These are phyloP conservation scores for Leptodontidium sp. DNA, from an alignment of 2,329 filamentous ascomycete genomes.

Conservation along the genomic window DNA sequence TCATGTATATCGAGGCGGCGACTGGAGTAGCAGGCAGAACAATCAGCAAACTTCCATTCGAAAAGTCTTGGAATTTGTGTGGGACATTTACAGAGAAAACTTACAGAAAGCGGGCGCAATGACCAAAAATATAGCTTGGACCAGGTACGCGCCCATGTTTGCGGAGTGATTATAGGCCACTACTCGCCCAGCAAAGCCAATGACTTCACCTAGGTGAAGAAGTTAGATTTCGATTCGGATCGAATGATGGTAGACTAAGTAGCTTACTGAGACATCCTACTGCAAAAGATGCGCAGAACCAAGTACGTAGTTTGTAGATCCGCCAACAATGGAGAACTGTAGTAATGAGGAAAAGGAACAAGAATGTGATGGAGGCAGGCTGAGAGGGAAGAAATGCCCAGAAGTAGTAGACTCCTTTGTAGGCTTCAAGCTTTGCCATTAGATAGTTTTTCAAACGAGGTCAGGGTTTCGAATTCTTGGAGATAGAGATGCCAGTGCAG, in stretches of 20 bases:
- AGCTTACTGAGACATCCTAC: constrained; percentile 50
- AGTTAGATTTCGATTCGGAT: neutral
- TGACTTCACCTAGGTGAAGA: constrained; percentile 47
- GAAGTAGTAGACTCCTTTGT: constrained; percentile 47
- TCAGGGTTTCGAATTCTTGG: no score
- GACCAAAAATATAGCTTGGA: constrained; percentile 49
- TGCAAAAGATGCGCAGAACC: constrained; percentile 48
- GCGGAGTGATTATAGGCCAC: constrained; percentile 36
- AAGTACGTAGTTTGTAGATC: constrained; percentile 41
- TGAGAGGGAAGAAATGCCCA: constrained; percentile 57
- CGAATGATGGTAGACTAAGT: no score
- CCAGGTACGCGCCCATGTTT: constrained; percentile 45
- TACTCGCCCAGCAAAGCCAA: constrained; percentile 48
- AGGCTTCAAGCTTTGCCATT: constrained; percentile 48
- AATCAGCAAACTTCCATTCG: neutral
- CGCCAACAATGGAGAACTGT: constrained; percentile 45
- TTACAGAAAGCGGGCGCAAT: constrained; percentile 49
- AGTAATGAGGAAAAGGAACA: constrained; percentile 45
- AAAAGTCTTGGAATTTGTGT: no score
- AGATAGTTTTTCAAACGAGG: no score
- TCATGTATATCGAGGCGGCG: constrained; percentile 48
- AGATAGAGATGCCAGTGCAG: neutral
- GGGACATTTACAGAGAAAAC: neutral
- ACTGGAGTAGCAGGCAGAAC: constrained; percentile 19
- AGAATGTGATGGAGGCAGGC: constrained; percentile 52